phyloP scores from a whole-genome alignment of 192 early-diverging fungal genomes.

The Spizellomyces sp. region DNA sequence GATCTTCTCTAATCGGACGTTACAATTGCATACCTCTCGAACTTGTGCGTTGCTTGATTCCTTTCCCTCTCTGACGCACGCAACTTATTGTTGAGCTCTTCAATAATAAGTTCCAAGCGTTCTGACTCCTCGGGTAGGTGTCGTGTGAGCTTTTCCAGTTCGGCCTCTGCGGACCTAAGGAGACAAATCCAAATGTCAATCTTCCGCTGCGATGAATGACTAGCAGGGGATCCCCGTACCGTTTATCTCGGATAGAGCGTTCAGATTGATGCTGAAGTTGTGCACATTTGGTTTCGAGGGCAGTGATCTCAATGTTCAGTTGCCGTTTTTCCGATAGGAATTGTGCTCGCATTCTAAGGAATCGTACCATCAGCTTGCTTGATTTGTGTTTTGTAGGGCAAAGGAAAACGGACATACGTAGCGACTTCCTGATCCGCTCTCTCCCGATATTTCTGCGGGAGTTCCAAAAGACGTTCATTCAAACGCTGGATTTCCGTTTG shows the following conservation, averaged over 20 bases:
- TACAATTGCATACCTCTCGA: constrained; percentile 29
- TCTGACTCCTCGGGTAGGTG: constrained; percentile 53
- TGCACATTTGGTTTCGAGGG: constrained; percentile 35
- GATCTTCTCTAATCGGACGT: neutral
- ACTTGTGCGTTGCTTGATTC: constrained; percentile 31
- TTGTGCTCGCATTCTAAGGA: constrained; percentile 38
- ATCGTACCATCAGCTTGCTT: neutral
- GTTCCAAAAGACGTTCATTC: constrained; percentile 35
- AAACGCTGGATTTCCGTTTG: constrained; percentile 38
- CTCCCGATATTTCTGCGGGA: constrained; percentile 32
- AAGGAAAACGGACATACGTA: constrained; percentile 10
- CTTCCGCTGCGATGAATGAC: neutral
- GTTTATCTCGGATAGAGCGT: constrained; percentile 54
- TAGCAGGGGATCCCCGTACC: constrained; percentile 1
- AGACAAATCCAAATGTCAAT: neutral
- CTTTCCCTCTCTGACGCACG: constrained; percentile 41
- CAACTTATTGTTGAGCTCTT: constrained; percentile 45
- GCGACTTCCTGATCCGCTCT: constrained; percentile 43
- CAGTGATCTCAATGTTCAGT: constrained; percentile 37
- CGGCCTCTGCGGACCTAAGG: constrained; percentile 44
- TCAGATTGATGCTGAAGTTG: constrained; percentile 39
- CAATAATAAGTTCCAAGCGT: constrained; percentile 41
- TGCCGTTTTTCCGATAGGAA: constrained; percentile 33
- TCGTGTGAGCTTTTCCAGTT: constrained; percentile 47
- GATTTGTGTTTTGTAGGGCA: neutral